Conservation (phyloP, 108 stramenopile genomes). For the Cyclotella choctawhatcheeana region DNA sequence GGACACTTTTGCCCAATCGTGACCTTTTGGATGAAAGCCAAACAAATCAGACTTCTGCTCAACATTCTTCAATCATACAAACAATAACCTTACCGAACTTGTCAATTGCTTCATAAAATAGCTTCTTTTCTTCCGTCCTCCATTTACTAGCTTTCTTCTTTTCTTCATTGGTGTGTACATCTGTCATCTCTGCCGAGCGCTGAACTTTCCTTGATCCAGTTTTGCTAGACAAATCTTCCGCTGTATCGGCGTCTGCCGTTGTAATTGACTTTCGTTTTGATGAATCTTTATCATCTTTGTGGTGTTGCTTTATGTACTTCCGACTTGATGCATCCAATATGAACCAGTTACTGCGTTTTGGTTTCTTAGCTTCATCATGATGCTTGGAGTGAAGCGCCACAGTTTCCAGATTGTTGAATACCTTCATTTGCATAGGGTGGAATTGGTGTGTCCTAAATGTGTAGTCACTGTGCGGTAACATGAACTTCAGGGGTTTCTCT, state of each 20-base stretch:
- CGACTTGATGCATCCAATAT: slow-evolving; percentile 56
- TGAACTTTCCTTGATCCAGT: slow-evolving; percentile 12
- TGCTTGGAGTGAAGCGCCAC: slow-evolving; percentile 38
- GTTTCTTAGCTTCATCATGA: slow-evolving; percentile 29
- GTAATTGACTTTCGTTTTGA: slow-evolving; percentile 28
- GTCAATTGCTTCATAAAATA: slow-evolving; percentile 78
- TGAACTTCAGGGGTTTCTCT: slow-evolving; percentile 74
- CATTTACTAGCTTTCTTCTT: slow-evolving; percentile 74
- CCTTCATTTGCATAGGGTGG: slow-evolving; percentile 75
- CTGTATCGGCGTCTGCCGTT: not conserved
- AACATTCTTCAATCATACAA: not conserved
- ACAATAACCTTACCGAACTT: slow-evolving; percentile 62
- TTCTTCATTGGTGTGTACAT: slow-evolving; percentile 19
- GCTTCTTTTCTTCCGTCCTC: slow-evolving; percentile 73
- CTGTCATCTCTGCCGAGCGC: slow-evolving; percentile 3
- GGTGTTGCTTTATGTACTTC: slow-evolving; percentile 60
- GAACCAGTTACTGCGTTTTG: slow-evolving; percentile 57
- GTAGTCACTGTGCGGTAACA: slow-evolving; percentile 63
- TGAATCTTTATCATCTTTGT: slow-evolving; percentile 52
- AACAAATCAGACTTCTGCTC: not conserved
- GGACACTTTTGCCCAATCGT: slow-evolving; percentile 69
- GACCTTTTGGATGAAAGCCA: slow-evolving; percentile 11
- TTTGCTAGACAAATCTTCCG: not conserved
- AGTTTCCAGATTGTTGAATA: slow-evolving; percentile 61
- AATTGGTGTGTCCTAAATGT: slow-evolving; percentile 63